Evolutionary conservation across 140 eudicot genomes (phyloP).

Genomic region (Ambrosia hybrid): DNA sequence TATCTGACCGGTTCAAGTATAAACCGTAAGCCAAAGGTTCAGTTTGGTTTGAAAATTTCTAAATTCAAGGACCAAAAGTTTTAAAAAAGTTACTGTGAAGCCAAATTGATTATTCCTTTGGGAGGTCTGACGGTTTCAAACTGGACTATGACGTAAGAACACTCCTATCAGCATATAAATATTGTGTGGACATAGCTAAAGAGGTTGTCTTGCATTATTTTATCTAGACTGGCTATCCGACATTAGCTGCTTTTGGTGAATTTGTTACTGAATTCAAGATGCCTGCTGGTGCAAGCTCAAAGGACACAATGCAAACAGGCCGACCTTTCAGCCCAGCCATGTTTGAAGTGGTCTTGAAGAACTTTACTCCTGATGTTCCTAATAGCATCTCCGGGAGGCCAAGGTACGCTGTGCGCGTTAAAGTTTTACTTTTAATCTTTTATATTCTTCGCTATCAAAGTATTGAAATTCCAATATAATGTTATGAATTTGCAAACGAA

Average conservation of each 20-base stretch:
- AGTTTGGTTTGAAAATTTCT: too few species aligned
- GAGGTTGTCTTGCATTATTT: conserved; percentile 16
- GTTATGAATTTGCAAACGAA: background rate
- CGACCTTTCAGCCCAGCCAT: conserved; percentile 76
- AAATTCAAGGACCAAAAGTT: too few species aligned
- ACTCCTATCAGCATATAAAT: background rate
- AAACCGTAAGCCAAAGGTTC: too few species aligned
- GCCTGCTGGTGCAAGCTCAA: conserved; percentile 51
- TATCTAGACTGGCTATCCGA: conserved; percentile 64
- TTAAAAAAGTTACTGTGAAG: too few species aligned
- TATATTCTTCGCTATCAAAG: background rate
- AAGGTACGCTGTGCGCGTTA: conserved; percentile 59
- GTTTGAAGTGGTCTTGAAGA: conserved; percentile 73
- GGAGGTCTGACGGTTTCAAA: background rate
- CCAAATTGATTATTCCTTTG: background rate
- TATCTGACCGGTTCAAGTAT: too few species aligned
- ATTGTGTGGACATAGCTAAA: background rate
- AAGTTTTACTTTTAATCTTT: too few species aligned
- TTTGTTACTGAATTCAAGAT: conserved; percentile 63
- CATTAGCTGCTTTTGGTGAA: conserved; percentile 67
- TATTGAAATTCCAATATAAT: background rate
- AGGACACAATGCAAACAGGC: conserved; percentile 62
- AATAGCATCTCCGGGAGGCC: conserved; percentile 74
- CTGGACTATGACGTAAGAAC: background rate
- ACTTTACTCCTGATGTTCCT: conserved; percentile 84